Base-by-base conservation (phyloP, 345 rosid genomes). In the Sisymbrium altissimum region DNA sequence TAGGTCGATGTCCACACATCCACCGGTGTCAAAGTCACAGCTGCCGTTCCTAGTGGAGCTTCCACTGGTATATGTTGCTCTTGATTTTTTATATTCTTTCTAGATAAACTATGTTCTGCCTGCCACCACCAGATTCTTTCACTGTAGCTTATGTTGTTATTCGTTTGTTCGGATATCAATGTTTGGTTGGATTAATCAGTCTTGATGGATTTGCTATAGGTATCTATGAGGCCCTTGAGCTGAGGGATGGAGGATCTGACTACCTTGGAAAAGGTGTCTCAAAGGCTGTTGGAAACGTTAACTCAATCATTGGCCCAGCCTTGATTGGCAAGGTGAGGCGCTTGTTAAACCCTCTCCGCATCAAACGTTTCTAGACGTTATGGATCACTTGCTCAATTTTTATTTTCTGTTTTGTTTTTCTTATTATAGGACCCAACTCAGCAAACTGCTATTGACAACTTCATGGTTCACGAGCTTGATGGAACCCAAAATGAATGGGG, bases 401-500 rank as follows among this genome's bases (percentile, higher is more conserved):
- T 54, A 23, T 23, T 23, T 23, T 14, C n/a, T 73, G 0, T 32
- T 11, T 41, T 46, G n/a, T 36, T 50, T 9, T 12, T 43, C 49
- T 46, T 72, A 7, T 53, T 74, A 53, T 81, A 94, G 97, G 97
- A 91, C 81, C 97, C 99, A 74, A 85, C 96, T 43, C 84, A 88
- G 66, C 97, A 94, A 82, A 43, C 83, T 40, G 91, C 80, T 32
- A 88, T 92, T 76, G 99, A 92, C 49, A 88, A 88, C 68, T 84
- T 81, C 83, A 92, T 94, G 97, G 99, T 92, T 56, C 97, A 88
- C 54, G 81, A 88, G 55, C 92, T 94, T 66, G 99, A 94, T 66
- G 97, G 99, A 72, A 94, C 99, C 56, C 92, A 87, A 11, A 94
- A 89, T 5, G 98, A 94, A 79, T 94, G 97, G 97, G 97, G 98